A percentile compares a stretch with the other conserved stretches of the same genome.
These are phyloP conservation scores for Cucumis melo DNA, from an alignment of 306 rosid species.

Conservation along the genomic window DNA sequence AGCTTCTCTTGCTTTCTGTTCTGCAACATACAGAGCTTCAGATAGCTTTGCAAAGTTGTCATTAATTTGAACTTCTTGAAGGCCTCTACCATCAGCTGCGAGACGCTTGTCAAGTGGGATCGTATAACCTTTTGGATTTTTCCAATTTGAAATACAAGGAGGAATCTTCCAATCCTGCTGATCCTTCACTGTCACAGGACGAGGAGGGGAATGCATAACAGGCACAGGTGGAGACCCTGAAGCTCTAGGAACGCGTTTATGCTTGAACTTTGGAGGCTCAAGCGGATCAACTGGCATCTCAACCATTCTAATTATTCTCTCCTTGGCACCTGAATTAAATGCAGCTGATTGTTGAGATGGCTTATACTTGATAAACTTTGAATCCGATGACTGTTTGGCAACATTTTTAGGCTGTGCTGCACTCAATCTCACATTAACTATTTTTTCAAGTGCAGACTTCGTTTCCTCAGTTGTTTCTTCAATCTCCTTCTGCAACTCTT, in stretches of 20 bases:
- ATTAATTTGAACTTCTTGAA: slow-evolving; percentile 78
- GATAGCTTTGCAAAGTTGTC: slow-evolving; percentile 80
- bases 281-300: slow-evolving; percentile 93
- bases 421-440: slow-evolving; percentile 69
- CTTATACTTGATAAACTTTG: slow-evolving; percentile 71
- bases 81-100: slow-evolving; percentile 83
- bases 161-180: slow-evolving; percentile 97
- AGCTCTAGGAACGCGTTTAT: slow-evolving; percentile 79
- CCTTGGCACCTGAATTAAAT: slow-evolving; percentile 76
- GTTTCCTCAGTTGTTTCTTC: slow-evolving; percentile 71
- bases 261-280: slow-evolving; percentile 87
- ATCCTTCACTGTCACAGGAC: slow-evolving; percentile 81
- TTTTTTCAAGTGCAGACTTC: slow-evolving; percentile 75
- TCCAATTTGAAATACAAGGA: slow-evolving; percentile 85
- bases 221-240: slow-evolving; percentile 86
- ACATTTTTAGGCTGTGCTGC: slow-evolving; percentile 80
- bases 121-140: slow-evolving; percentile 85
- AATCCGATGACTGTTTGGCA: slow-evolving; percentile 44
- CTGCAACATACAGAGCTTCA: slow-evolving; percentile 68
- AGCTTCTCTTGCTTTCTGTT: slow-evolving; percentile 90
- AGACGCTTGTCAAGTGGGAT: slow-evolving; percentile 85
- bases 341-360: slow-evolving; percentile 77
- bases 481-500: slow-evolving; percentile 44
- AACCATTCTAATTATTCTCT: slow-evolving; percentile 79
- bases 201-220: slow-evolving; percentile 82